Conservation (phyloP, 177 flowering plant genomes). For the Vitis hybrid region DNA sequence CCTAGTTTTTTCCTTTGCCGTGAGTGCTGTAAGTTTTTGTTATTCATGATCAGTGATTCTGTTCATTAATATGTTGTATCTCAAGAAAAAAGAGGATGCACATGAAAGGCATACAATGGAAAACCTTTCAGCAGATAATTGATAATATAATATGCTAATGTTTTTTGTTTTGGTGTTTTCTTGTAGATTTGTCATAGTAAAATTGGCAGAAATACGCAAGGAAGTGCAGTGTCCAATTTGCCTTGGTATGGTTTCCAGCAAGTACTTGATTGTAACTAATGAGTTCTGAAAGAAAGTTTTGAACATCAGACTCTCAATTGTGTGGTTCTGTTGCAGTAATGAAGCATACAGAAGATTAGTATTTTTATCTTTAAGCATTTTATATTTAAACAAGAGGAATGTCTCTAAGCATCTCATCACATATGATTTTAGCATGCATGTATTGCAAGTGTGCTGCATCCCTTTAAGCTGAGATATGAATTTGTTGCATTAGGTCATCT, state of each 20-base stretch:
- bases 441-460: no score
- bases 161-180: constrained; percentile 3
- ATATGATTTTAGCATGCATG: no score
- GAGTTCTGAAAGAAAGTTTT: no score
- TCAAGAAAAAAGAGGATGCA: background rate
- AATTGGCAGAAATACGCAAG: constrained; percentile 62
- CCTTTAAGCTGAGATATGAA: no score
- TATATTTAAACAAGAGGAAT: no score
- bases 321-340: no score
- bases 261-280: constrained; percentile 6
- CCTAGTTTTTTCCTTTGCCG: background rate
- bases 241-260: constrained; percentile 43
- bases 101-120: background rate
- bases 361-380: no score
- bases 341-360: no score
- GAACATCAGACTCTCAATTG: no score
- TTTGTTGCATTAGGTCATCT: no score
- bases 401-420: no score
- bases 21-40: background rate
- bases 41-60: background rate
- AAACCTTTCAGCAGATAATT: background rate
- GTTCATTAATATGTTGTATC: background rate
- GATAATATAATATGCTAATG: background rate
- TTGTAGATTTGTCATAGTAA: constrained; percentile 54
- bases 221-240: constrained; percentile 86